Base-by-base conservation (phyloP, 2,329 filamentous ascomycete genomes). In the Fusarium austroafricanum region DNA sequence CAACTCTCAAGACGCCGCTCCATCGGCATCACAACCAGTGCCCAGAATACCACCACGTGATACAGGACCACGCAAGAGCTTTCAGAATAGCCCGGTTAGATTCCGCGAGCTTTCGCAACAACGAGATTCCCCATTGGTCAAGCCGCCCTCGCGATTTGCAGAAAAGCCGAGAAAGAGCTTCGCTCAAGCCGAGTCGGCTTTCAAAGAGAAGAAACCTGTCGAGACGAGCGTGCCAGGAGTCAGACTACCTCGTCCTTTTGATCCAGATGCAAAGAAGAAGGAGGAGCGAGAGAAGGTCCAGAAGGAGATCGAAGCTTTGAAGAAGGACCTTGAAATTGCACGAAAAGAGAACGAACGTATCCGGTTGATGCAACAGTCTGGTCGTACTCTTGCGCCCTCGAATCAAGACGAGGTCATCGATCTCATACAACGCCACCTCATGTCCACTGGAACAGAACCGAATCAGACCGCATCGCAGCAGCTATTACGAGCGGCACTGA, bases 261-360 rank as follows among this genome's bases (percentile, higher is more conserved):
- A 86, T 44, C 79, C 81, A 0, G 74, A 85, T 23, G 76, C 75
- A 1, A 79, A 82, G 21, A 90, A 88, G 74, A 84, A 83, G 65
- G 81, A 81, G 42, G 72, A 84, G 31, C 83, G 84, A 42, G 84
- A 87, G 55, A 79, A 81, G 8, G 79, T 92, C 2, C 76, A 83
- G 5, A 81, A 81, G 6, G 85, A 92, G 71, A 77, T 92, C 4
- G 79, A 82, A 37, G 79, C 80, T 42, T 76, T 93, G 1, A 83
- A 87, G 72, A 81, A 80, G 21, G 90, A 93, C 65, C 73, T 92
- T n/a, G 75, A 81, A 10, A 72, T 87, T 7, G 83, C 87, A 10
- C 83, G 83, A 50, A 80, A 79, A n/a, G 89, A 89, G 71, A 89
- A 89, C 52, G 83, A 86, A 45, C 83, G 86, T 18, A 77, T 89